Evolutionary conservation across 2,329 filamentous ascomycete species (phyloP).

Genomic region (Amphichorda felina): DNA sequence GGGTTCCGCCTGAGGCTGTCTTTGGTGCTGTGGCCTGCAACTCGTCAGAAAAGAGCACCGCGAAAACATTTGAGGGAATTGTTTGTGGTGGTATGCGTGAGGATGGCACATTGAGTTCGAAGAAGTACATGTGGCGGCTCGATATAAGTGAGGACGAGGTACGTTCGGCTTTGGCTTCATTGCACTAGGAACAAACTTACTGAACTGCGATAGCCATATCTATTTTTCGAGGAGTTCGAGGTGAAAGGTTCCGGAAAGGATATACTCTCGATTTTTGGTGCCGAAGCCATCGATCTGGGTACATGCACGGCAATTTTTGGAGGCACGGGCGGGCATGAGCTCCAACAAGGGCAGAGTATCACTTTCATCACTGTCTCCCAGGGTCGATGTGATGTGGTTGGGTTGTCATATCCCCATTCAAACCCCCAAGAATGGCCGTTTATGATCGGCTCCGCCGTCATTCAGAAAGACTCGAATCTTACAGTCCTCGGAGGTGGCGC

Average conservation of each 20-base stretch:
- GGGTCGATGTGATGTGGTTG: conserved; percentile 13
- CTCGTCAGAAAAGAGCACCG: conserved; percentile 7
- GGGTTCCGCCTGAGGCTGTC: conserved; percentile 19
- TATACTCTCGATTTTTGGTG: conserved; percentile 18
- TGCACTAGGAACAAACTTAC: no score
- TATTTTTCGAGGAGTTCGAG: conserved; percentile 18
- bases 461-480: conserved; percentile 35
- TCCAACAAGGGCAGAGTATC: conserved; percentile 15
- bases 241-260: background rate
- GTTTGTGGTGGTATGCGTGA: conserved; percentile 59
- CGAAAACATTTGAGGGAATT: conserved; percentile 40
- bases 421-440: conserved; percentile 34
- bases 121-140: conserved; percentile 55
- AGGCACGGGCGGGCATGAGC: conserved; percentile 16
- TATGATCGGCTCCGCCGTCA: conserved; percentile 55
- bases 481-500: conserved; percentile 68
- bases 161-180: conserved; percentile 7
- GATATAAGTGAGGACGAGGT: conserved; percentile 24
- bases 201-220: conserved; percentile 9
- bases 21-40: conserved; percentile 32
- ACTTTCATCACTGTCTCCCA: conserved; percentile 14
- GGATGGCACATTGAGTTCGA: conserved; percentile 49
- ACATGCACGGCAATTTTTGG: conserved; percentile 16
- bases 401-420: no score
- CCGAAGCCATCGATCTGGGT: conserved; percentile 12